A percentile compares a stretch with the other conserved stretches of the same genome.
Evolutionary conservation across 257 asterid genomes (phyloP).

Genomic region (Solanum etuberosum): DNA sequence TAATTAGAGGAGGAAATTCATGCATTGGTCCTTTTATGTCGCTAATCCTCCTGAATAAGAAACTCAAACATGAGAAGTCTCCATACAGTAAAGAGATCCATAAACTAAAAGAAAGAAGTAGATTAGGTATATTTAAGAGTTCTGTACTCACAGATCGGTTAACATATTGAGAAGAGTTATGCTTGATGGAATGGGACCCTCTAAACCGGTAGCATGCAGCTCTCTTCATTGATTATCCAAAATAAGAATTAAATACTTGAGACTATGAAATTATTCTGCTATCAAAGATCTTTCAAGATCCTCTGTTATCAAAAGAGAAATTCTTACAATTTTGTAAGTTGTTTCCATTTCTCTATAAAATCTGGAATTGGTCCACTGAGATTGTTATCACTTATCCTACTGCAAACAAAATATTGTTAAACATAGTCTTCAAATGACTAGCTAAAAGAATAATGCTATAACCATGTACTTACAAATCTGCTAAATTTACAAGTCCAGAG

Average conservation of each 20-base stretch:
- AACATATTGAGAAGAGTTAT: conserved; percentile 58
- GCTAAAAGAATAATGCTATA: not conserved
- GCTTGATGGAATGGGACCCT: conserved; percentile 72
- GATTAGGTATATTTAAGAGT: not conserved
- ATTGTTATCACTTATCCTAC: conserved; percentile 79
- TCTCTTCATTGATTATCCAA: conserved; percentile 43
- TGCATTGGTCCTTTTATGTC: conserved; percentile 63
- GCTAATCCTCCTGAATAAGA: conserved; percentile 61
- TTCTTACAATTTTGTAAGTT: conserved; percentile 58
- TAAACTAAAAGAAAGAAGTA: not conserved
- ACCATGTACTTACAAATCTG: conserved; percentile 52
- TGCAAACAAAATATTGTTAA: conserved; percentile 24
- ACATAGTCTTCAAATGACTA: not conserved
- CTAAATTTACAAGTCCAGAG: conserved; percentile 40
- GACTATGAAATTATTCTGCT: not conserved
- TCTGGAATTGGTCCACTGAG: conserved; percentile 68
- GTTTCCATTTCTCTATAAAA: conserved; percentile 73
- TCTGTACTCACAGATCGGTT: conserved; percentile 50
- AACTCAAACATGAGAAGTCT: not conserved
- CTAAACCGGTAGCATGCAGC: conserved; percentile 76
- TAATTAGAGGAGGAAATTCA: conserved; percentile 56
- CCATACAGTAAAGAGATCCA: not conserved
- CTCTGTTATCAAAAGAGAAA: not conserved
- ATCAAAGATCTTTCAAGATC: not conserved
- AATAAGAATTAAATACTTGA: conserved; percentile 6